Percentiles rank a stretch among this genome's conserved stretches.
Evolutionary conservation across 345 rosid species (phyloP).

Genomic region (Kernera saxatilis): DNA sequence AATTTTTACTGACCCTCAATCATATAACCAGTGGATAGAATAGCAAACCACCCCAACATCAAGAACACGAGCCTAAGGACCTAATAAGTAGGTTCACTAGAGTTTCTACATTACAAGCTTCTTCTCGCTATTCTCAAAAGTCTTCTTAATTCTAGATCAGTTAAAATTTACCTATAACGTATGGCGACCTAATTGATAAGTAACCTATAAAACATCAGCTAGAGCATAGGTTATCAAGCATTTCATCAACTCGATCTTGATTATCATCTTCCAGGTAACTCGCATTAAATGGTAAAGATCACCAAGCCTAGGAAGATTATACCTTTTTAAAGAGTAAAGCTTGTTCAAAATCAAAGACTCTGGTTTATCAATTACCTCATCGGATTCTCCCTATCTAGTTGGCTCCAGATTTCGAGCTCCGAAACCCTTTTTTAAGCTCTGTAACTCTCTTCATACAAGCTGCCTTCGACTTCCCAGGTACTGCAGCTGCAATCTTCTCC

Average conservation of each 20-base stretch:
- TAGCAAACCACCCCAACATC: background rate
- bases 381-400: conserved; percentile 32
- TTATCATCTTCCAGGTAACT: background rate
- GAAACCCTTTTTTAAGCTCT: conserved; percentile 65
- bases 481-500: conserved; percentile 91
- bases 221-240: background rate
- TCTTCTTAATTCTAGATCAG: background rate
- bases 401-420: conserved; percentile 64
- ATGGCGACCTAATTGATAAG: background rate
- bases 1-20: background rate
- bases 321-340: background rate
- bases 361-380: conserved; percentile 10
- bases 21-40: background rate
- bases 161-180: background rate
- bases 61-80: conserved; percentile 9
- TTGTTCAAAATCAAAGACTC: background rate
- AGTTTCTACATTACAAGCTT: background rate
- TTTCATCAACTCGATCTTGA: background rate
- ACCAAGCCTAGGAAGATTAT: background rate
- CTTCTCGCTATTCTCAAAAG: background rate
- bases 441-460: conserved; percentile 87
- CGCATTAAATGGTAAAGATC: background rate
- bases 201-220: background rate
- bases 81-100: background rate
- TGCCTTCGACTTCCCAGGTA: conserved; percentile 72